phyloP scores from a whole-genome alignment of 305 asterid genomes.

The Solanum aculeatissimum region DNA sequence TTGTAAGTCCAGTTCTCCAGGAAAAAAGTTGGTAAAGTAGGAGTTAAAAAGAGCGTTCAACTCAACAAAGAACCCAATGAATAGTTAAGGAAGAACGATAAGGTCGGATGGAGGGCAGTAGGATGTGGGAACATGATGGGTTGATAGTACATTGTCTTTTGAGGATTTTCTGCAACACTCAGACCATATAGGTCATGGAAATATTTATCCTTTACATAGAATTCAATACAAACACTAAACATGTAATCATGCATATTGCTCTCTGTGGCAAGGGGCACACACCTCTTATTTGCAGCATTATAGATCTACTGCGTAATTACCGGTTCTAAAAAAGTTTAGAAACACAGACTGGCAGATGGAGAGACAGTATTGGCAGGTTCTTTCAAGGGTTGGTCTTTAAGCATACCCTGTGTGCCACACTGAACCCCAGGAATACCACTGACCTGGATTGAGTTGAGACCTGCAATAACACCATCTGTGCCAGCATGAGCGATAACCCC shows the following conservation, averaged over 20 bases:
- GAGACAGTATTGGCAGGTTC: conserved; percentile 20
- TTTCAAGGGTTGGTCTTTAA: conserved; percentile 25
- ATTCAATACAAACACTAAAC: neutral
- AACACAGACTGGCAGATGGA: conserved; percentile 45
- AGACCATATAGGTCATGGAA: neutral
- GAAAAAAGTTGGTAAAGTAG: neutral
- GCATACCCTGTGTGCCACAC: conserved; percentile 23
- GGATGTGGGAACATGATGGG: neutral
- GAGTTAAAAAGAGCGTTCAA: neutral
- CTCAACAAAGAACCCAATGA: neutral
- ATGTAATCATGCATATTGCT: neutral
- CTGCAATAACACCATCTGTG: neutral
- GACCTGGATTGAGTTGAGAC: neutral
- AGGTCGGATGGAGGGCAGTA: neutral
- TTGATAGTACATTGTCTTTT: neutral
- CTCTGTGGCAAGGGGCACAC: neutral
- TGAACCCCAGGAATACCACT: conserved; percentile 6
- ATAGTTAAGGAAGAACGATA: neutral
- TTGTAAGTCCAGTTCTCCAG: too few species aligned
- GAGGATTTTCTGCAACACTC: neutral
- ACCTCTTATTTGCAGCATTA: neutral
- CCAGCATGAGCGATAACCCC: conserved; percentile 10
- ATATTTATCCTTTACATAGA: neutral
- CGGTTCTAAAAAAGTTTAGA: conserved; percentile 9
- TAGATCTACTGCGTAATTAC: neutral